A percentile compares a stretch with the other conserved stretches of the same genome.
These are phyloP conservation scores for Ustilago loliicola DNA, from an alignment of 1,284 basidiomycete species.

Conservation along the genomic window DNA sequence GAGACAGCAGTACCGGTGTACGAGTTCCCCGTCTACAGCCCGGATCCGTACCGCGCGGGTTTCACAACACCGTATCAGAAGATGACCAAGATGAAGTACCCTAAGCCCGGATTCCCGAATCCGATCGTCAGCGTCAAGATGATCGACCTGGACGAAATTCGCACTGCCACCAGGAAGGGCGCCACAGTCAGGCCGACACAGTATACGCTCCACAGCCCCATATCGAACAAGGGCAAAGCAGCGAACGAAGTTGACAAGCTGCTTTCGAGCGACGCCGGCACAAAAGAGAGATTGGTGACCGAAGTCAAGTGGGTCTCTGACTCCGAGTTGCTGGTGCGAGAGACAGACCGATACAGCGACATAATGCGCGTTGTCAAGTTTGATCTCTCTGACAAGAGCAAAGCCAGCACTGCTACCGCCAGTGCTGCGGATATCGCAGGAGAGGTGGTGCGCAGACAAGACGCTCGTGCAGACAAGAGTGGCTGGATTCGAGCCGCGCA, in stretches of 20 bases:
- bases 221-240: conserved; percentile 44
- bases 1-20: conserved; percentile 89
- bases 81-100: conserved; percentile 70
- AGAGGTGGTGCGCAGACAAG: conserved; percentile 74
- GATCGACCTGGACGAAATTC: conserved; percentile 56
- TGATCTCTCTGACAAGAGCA: conserved; percentile 19
- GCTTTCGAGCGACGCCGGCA: conserved; percentile 74
- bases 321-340: conserved; percentile 82
- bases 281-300: conserved; percentile 75
- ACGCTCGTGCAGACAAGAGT: conserved; percentile 80
- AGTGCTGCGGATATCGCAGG: conserved; percentile 52
- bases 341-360: conserved; percentile 76
- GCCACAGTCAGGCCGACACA: conserved; percentile 20
- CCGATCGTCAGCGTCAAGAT: conserved; percentile 87
- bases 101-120: conserved; percentile 86
- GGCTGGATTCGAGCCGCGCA: conserved; percentile 85
- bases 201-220: conserved; percentile 41
- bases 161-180: conserved; percentile 16
- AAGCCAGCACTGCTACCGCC: conserved; percentile 16
- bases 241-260: conserved; percentile 72
- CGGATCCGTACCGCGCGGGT: conserved; percentile 42
- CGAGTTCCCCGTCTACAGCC: conserved; percentile 89
- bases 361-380: conserved; percentile 56
- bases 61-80: conserved; percentile 57
- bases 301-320: conserved; percentile 89